Conservation (phyloP, 2,329 filamentous ascomycete genomes). For the Thyridium curvatum region DNA sequence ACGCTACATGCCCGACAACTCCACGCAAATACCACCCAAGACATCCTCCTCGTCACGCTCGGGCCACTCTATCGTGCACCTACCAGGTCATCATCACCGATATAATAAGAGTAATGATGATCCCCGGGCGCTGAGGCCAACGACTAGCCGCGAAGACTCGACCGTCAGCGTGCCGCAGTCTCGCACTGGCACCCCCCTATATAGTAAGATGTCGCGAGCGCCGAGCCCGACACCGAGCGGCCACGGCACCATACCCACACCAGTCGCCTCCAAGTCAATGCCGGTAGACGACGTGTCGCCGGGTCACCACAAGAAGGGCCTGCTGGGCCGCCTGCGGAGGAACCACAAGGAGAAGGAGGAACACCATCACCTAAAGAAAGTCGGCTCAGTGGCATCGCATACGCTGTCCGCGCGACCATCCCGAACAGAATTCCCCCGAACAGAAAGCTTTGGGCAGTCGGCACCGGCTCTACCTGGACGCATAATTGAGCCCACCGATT, state of each 20-base stretch:
- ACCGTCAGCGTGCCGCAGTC: slow-evolving; percentile 29
- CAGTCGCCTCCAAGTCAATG: no score
- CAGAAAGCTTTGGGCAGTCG: slow-evolving; percentile 17
- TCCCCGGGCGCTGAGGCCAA: slow-evolving; percentile 60
- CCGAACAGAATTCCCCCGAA: slow-evolving; percentile 36
- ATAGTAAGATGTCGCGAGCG: slow-evolving; percentile 45
- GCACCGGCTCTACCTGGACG: slow-evolving; percentile 15
- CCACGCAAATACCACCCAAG: slow-evolving; percentile 44
- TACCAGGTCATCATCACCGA: slow-evolving; percentile 57
- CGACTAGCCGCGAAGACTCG: slow-evolving; percentile 70
- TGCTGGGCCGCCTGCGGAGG: slow-evolving; percentile 45
- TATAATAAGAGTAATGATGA: slow-evolving; percentile 69
- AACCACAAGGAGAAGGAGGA: slow-evolving; percentile 49
- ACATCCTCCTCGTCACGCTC: slow-evolving; percentile 58
- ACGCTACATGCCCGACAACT: slow-evolving; percentile 50
- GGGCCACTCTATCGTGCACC: slow-evolving; percentile 54
- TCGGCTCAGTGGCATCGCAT: slow-evolving; percentile 39
- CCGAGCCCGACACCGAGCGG: slow-evolving; percentile 78
- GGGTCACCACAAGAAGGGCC: slow-evolving; percentile 43
- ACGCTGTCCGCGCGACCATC: slow-evolving; percentile 46
- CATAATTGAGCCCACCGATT: slow-evolving; percentile 22
- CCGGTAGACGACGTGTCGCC: slow-evolving; percentile 27
- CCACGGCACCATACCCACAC: slow-evolving; percentile 39
- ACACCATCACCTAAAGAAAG: slow-evolving; percentile 35
- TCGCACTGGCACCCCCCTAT: no score